Evolutionary conservation across 768 basidiomycete genomes (phyloP), one percentile per base, ranked within the genome.

Genomic region (Wakefieldia striispora): DNA sequence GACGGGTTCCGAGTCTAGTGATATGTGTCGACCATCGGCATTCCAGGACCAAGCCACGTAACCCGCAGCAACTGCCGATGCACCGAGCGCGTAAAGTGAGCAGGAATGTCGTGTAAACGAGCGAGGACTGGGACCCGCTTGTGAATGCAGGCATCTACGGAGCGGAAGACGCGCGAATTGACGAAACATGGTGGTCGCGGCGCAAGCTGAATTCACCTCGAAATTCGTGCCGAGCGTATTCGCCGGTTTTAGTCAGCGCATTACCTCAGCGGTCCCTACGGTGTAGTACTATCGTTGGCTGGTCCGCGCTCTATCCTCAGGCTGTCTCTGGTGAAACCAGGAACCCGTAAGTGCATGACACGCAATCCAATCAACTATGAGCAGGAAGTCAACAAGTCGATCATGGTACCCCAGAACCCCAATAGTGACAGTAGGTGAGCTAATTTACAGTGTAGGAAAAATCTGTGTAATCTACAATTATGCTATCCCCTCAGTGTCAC

Each of bases 111-210:
- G 65, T 40, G 55, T 6, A 54, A 63, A 59, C 26, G 19, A 37
- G 42, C 46, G 35, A 53, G 61, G 8, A 47, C 45, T 67, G 31
- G 63, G 43, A 6, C 61, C 47, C 44, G 54, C 57, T 36, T 63
- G 62, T 19, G 83, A 80, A 56, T 84, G 79, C 16, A 85, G 38
- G 46, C 74, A 73, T 62, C 81, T 72, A 50, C 77, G 75, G 7
- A 83, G 64, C 19, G 81, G 72, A 46, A 78, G 68, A 70, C 75
- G 79, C 58, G 79, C 68, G 16, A 82, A 66, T 52, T 77, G 73
- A 54, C 78, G 70, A 59, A 85, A 74, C 83, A 84, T 86, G 52
- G 23, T 59, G 54, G 51, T 51, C 45, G 11, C 17, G 29, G 48
- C 29, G 13, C 43, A 40, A 45, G 39, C 19, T 42, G 20, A 31